These are phyloP conservation scores for Alternaria postmessia DNA, from an alignment of 2,329 filamentous ascomycete species.

Conservation along the genomic window DNA sequence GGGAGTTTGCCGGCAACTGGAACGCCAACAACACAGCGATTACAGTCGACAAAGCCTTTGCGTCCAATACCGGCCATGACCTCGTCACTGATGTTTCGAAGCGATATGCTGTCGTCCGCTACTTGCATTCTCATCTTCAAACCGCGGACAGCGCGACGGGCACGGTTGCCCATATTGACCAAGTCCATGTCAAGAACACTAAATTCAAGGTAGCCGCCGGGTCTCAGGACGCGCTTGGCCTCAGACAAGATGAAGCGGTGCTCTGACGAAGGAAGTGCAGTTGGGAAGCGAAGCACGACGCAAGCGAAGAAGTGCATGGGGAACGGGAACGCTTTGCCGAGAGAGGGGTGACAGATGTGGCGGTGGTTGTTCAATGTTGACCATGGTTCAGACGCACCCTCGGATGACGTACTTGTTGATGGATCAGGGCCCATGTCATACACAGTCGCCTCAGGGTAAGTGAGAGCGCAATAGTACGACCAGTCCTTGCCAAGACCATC, in stretches of 20 bases:
- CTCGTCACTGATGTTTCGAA: slow-evolving; percentile 63
- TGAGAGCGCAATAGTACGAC: slow-evolving; percentile 86
- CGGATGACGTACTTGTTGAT: slow-evolving; percentile 27
- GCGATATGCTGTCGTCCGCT: slow-evolving; percentile 65
- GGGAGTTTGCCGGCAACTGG: slow-evolving; percentile 68
- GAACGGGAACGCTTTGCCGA: slow-evolving; percentile 75
- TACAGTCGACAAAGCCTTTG: slow-evolving; percentile 75
- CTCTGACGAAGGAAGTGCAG: slow-evolving; percentile 71
- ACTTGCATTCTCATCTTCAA: slow-evolving; percentile 75
- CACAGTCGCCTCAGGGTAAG: slow-evolving; percentile 76
- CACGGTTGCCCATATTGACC: slow-evolving; percentile 79
- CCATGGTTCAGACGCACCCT: slow-evolving; percentile 39
- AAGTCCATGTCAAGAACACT: slow-evolving; percentile 81
- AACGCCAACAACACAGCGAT: slow-evolving; percentile 79
- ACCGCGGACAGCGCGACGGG: slow-evolving; percentile 71
- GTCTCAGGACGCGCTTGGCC: slow-evolving; percentile 78
- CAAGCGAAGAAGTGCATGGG: slow-evolving; percentile 77
- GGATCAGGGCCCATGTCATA: slow-evolving; percentile 69
- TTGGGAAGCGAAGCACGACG: slow-evolving; percentile 79
- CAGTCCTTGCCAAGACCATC: slow-evolving; percentile 90
- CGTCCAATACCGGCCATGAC: slow-evolving; percentile 72
- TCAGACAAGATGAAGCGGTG: slow-evolving; percentile 77
- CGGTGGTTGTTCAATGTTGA: slow-evolving; percentile 70
- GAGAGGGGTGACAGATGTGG: slow-evolving; percentile 73
- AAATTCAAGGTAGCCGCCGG: slow-evolving; percentile 80